These are phyloP conservation scores for Passalora sequoiae DNA, from an alignment of 2,329 filamentous ascomycete species.

Conservation along the genomic window DNA sequence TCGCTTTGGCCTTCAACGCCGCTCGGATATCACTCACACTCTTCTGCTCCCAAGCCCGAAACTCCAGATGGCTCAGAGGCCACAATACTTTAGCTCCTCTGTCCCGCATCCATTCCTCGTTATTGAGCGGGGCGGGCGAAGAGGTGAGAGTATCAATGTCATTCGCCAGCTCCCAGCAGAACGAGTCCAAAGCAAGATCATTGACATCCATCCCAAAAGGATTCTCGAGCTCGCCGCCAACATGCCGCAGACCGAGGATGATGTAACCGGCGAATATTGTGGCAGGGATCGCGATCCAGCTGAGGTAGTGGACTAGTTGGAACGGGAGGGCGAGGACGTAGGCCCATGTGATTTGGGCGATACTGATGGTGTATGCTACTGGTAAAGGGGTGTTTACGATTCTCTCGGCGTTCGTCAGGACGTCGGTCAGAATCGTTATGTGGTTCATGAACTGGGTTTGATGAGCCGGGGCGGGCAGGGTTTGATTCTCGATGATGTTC, in stretches of 20 bases:
- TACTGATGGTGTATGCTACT: constrained; percentile 76
- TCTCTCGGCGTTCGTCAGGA: constrained; percentile 66
- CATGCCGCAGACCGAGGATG: constrained; percentile 69
- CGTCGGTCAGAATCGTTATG: constrained; percentile 63
- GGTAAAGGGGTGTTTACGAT: constrained; percentile 78
- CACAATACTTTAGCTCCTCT: constrained; percentile 52
- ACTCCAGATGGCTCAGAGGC: constrained; percentile 47
- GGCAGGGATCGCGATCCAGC: constrained; percentile 73
- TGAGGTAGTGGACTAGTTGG: constrained; percentile 61
- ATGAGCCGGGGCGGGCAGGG: constrained; percentile 53
- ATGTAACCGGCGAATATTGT: constrained; percentile 68
- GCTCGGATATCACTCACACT: constrained; percentile 41
- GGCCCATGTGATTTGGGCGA: constrained; percentile 80
- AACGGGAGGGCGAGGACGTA: constrained; percentile 78
- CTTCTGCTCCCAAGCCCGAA: constrained; percentile 34
- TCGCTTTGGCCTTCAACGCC: constrained; percentile 39
- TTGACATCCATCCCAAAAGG: constrained; percentile 81
- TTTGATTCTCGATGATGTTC: constrained; percentile 52
- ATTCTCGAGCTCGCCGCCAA: constrained; percentile 78
- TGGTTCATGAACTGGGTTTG: constrained; percentile 55
- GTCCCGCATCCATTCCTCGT: constrained; percentile 49
- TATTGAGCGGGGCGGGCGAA: constrained; percentile 45
- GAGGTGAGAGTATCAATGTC: constrained; percentile 71
- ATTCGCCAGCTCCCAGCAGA: constrained; percentile 66
- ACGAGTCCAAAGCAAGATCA: constrained; percentile 70